phyloP scores from a whole-genome alignment of 176 grass and related monocot species.

The Microstegium vimineum region DNA sequence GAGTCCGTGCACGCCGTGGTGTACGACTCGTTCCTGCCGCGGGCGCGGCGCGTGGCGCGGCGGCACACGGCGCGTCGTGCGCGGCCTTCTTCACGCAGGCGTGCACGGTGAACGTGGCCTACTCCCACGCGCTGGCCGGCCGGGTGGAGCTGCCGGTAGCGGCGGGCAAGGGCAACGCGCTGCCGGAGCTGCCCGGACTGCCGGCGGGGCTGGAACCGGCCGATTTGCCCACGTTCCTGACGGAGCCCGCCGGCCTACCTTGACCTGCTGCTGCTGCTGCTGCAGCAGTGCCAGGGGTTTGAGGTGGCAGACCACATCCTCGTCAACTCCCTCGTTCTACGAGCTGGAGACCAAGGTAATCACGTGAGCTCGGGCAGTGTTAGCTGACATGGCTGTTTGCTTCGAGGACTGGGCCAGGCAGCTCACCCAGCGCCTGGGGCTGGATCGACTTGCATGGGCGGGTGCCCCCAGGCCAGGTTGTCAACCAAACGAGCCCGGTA shows the following conservation, averaged over 20 bases:
- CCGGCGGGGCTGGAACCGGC: conserved; percentile 27
- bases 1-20: conserved; percentile 41
- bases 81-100: conserved; percentile 65
- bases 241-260: not conserved
- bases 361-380: not conserved
- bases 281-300: conserved; percentile 44
- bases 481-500: too few relatives aligned
- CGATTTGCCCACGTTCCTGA: conserved; percentile 40
- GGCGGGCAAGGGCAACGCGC: not conserved
- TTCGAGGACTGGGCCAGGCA: too few relatives aligned
- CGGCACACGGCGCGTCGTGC: conserved; percentile 18
- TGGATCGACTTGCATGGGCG: too few relatives aligned
- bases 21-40: conserved; percentile 58
- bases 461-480: too few relatives aligned
- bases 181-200: conserved; percentile 30
- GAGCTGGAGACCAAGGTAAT: conserved; percentile 52
- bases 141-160: conserved; percentile 10
- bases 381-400: too few relatives aligned
- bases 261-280: conserved; percentile 36
- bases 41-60: conserved; percentile 44
- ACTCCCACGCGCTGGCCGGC: conserved; percentile 38
- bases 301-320: conserved; percentile 48
- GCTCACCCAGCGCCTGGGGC: too few relatives aligned
- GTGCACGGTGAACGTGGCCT: conserved; percentile 45
- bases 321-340: conserved; percentile 60